phyloP scores from a whole-genome alignment of 176 grass and related monocot genomes.

The barley (Hordeum vulgare) region MorexV3_pseudomolecules_assembly NC_058518.1:408725097-408725596 shows the following conservation, averaged over 20 bases:
- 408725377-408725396: conserved; percentile 5
- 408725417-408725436: conserved; percentile 93
- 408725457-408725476: conserved; percentile 54
- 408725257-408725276: background rate
- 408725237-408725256: background rate
- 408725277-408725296: background rate
- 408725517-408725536: conserved; percentile 10
- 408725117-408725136: background rate
- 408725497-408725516: conserved; percentile 73
- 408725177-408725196: background rate
- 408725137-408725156: background rate
- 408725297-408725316: background rate
- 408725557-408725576: background rate
- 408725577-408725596: background rate
- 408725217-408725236: background rate
- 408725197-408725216: background rate
- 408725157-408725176: background rate
- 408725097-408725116: background rate
- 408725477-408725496: conserved; percentile 73
- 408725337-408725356: background rate
- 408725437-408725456: conserved; percentile 85
- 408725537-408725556: background rate
- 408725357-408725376: background rate
- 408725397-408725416: conserved; percentile 78
- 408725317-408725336: background rate